Base-by-base conservation (phyloP, 2,329 filamentous ascomycete genomes). In the Zasmidium citrigriseum region DNA sequence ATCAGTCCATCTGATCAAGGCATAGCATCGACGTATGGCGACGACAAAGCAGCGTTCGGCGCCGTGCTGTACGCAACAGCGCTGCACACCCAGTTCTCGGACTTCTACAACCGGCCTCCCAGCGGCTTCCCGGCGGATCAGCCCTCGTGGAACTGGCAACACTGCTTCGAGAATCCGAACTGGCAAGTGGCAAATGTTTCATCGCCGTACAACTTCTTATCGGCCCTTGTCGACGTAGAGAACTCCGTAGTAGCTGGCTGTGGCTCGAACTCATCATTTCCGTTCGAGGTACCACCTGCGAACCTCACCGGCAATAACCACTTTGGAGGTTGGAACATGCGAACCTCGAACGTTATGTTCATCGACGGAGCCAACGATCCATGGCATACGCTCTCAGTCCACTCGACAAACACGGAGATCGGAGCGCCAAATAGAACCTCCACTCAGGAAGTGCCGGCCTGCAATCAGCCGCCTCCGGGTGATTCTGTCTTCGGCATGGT, bases 311-410 rank as follows among this genome's bases (percentile, higher is more conserved):
- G n/a, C n/a, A 18, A 25, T 12, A 49, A 27, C 21, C 11, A 49
- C 16, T 49, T 16, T 25, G 46, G 46, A 12, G 46, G 46, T 21
- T 49, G 46, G 46, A 49, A 25, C n/a, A 49, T 49, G 46, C 46
- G n/a, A 23, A 21, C 46, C 11, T 25, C 22, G 21, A 64, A 64
- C 45, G 58, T 57, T 29, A 66, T 67, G 63, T 66, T 67, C 53
- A 41, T 52, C 1, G 54, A 52, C n/a, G 64, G 65, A 12, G 34
- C 57, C 18, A 60, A 52, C 23, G 65, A 66, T 52, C 65, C 64
- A 7, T 67, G 65, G 65, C 63, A 60, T 21, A 55, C 64, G 1
- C 45, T 60, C 2, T 61, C 58, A 11, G 50, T 59, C 11, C 55
- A 54, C 2, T 65, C 64, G 20, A 49, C 46, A 10, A 49, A 23